Conservation (phyloP, 192 early-diverging fungal genomes). For the Linnemannia zychae region DNA sequence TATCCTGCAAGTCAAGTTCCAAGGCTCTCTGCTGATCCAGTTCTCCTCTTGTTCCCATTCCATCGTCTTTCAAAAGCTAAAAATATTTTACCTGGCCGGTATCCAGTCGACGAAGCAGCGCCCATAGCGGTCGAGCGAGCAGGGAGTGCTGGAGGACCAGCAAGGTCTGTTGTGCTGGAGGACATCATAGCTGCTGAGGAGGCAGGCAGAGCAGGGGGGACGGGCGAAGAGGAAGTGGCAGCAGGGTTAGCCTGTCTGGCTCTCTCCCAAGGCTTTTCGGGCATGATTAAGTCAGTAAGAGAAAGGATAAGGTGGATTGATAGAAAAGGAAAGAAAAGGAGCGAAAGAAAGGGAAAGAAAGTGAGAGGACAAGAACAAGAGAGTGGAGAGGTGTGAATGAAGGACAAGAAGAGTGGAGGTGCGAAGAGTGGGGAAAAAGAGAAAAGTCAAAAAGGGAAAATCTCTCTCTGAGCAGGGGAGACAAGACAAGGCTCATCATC, state of each 20-base stretch:
- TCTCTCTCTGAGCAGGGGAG: neutral
- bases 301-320: too few species aligned
- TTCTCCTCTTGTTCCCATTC: neutral
- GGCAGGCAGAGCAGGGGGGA: constrained; percentile 43
- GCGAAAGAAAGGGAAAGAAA: constrained; percentile 59
- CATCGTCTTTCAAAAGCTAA: neutral
- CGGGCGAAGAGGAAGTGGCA: constrained; percentile 49
- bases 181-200: constrained; percentile 34
- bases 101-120: constrained; percentile 21
- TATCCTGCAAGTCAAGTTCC: neutral
- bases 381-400: neutral
- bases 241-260: constrained; percentile 57
- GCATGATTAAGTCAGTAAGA: constrained; percentile 24
- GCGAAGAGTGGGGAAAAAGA: neutral
- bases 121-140: constrained; percentile 45
- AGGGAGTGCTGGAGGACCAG: constrained; percentile 61
- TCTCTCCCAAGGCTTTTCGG: constrained; percentile 80
- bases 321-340: constrained; percentile 50
- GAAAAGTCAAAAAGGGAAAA: neutral
- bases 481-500: neutral
- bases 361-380: too few species aligned
- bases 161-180: constrained; percentile 25
- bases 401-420: neutral
- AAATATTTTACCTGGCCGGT: constrained; percentile 38
- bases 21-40: neutral